phyloP scores from a whole-genome alignment of 1,139 yeast genomes.

The Lodderomyces parapsilosis region DNA sequence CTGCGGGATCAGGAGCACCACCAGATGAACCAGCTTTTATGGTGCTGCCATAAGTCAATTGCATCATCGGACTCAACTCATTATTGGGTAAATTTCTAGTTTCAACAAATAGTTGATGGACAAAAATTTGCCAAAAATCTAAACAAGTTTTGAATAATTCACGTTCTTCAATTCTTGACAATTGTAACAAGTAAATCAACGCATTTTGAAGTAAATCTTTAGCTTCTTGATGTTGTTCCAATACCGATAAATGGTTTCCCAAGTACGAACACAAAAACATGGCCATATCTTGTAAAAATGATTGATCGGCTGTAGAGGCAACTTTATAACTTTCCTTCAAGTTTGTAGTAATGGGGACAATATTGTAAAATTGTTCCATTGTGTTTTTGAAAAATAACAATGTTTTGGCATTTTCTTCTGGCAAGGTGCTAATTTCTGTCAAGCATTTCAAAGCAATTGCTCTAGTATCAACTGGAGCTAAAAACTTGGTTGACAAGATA shows the following conservation, averaged over 20 bases:
- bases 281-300: conserved; percentile 92
- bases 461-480: conserved; percentile 79
- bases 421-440: conserved; percentile 79
- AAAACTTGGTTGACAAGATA: conserved; percentile 70
- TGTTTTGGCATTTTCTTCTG: conserved; percentile 62
- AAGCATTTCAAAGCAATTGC: conserved; percentile 85
- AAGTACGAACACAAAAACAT: conserved; percentile 88
- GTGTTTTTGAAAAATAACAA: conserved; percentile 70
- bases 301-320: conserved; percentile 85
- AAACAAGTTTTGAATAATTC: conserved; percentile 93
- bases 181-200: conserved; percentile 76
- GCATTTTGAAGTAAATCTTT: conserved; percentile 67
- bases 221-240: conserved; percentile 63
- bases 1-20: conserved; percentile 86
- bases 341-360: conserved; percentile 76
- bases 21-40: conserved; percentile 51
- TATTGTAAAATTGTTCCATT: conserved; percentile 65
- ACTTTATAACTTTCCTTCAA: conserved; percentile 68
- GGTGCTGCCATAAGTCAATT: conserved; percentile 56
- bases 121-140: conserved; percentile 91
- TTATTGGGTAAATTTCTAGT: conserved; percentile 75
- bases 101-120: conserved; percentile 76
- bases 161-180: conserved; percentile 91
- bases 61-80: conserved; percentile 74
- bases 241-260: conserved; percentile 67